Conservation (phyloP, 805 yeast species). For the Debaryomyces maramus region DNA sequence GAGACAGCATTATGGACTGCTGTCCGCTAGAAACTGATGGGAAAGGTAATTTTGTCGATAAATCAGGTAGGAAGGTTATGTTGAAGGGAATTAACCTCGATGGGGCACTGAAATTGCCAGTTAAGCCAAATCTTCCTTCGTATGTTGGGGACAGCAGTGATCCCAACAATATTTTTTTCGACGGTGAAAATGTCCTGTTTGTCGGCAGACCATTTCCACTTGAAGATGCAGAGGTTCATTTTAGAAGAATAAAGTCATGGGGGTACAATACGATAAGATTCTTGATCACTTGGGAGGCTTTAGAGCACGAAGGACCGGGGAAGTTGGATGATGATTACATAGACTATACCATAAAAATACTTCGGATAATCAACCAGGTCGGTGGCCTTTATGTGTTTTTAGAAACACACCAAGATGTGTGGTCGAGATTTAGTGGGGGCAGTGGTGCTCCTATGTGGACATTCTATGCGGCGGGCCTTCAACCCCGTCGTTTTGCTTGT, state of each 20-base stretch:
- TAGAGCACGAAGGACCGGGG: slow-evolving; percentile 88
- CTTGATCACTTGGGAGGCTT: slow-evolving; percentile 86
- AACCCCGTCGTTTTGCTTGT: slow-evolving; percentile 66
- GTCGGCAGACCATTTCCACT: slow-evolving; percentile 80
- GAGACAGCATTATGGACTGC: slow-evolving; percentile 19
- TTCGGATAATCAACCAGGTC: slow-evolving; percentile 54
- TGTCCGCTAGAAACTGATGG: slow-evolving; percentile 19
- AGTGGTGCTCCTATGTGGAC: slow-evolving; percentile 97
- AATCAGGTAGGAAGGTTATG: slow-evolving; percentile 57
- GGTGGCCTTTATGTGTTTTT: slow-evolving; percentile 79
- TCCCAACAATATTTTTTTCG: slow-evolving; percentile 51
- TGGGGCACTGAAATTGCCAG: slow-evolving; percentile 70
- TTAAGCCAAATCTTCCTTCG: slow-evolving; percentile 49
- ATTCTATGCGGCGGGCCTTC: slow-evolving; percentile 79
- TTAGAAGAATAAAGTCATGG: slow-evolving; percentile 68
- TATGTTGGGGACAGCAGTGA: slow-evolving; percentile 38
- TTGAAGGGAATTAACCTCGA: slow-evolving; percentile 83
- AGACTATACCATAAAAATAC: slow-evolving; percentile 62
- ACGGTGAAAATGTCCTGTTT: slow-evolving; percentile 76
- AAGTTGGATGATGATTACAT: slow-evolving; percentile 75
- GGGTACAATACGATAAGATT: slow-evolving; percentile 82
- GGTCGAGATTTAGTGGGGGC: slow-evolving; percentile 89
- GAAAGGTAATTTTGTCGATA: slow-evolving; percentile 58
- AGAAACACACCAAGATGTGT: slow-evolving; percentile 93
- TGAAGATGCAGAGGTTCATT: slow-evolving; percentile 68